These are phyloP conservation scores for Suhomyces yuchorum DNA, from an alignment of 1,139 yeast species.

Conservation along the genomic window DNA sequence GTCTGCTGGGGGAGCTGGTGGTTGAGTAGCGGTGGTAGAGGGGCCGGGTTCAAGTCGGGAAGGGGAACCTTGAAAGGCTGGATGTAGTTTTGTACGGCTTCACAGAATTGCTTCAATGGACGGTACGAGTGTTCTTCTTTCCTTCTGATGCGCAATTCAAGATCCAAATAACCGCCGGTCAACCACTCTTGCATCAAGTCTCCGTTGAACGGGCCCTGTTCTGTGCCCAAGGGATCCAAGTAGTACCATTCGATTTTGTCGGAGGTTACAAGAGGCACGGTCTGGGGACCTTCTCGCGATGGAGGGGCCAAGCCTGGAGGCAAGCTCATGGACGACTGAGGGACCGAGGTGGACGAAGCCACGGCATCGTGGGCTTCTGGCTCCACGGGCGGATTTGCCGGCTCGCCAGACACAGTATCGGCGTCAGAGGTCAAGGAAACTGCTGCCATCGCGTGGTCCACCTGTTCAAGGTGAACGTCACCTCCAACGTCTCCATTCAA, in stretches of 20 bases:
- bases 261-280: slow-evolving; percentile 24
- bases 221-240: slow-evolving; percentile 66
- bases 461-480: neutral
- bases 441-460: neutral
- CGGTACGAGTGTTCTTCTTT: slow-evolving; percentile 44
- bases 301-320: slow-evolving; percentile 25
- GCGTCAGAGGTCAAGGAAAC: neutral
- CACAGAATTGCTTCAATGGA: slow-evolving; percentile 50
- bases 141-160: slow-evolving; percentile 59
- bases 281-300: slow-evolving; percentile 10
- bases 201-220: slow-evolving; percentile 83
- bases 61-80: slow-evolving; percentile 66
- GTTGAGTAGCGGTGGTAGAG: slow-evolving; percentile 11
- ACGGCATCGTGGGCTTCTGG: neutral
- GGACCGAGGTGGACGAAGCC: neutral
- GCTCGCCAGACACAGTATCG: neutral
- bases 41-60: slow-evolving; percentile 10
- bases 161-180: slow-evolving; percentile 59
- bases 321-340: slow-evolving; percentile 7
- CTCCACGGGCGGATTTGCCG: neutral
- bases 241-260: slow-evolving; percentile 67
- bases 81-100: slow-evolving; percentile 47
- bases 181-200: slow-evolving; percentile 80
- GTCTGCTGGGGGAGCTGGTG: slow-evolving; percentile 17
- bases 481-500: neutral